Percentiles rank a stretch among this genome's conserved stretches.
These are phyloP conservation scores for Cyberlindnera amylophila DNA, from an alignment of 805 yeast species.

Conservation along the genomic window DNA sequence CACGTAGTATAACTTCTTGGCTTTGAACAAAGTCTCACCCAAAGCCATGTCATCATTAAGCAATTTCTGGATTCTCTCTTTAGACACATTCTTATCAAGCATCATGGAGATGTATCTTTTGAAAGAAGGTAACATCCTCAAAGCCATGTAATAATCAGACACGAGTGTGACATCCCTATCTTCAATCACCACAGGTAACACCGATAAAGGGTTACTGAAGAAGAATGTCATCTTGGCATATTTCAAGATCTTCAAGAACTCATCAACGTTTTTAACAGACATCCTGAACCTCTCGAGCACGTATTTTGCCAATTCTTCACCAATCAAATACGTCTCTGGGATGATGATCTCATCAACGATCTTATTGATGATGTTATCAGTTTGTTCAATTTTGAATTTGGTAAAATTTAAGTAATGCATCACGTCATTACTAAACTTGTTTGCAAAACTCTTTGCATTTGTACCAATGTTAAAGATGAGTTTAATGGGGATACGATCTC, in stretches of 20 bases:
- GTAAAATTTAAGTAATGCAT: constrained; percentile 13
- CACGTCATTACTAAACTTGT: constrained; percentile 19
- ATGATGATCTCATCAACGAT: constrained; percentile 21
- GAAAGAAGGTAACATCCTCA: constrained; percentile 36
- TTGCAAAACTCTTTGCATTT: constrained; percentile 16
- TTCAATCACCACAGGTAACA: constrained; percentile 11
- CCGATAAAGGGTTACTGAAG: constrained; percentile 22
- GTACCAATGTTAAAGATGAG: constrained; percentile 25
- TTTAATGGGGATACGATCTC: constrained; percentile 21
- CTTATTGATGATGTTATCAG: constrained; percentile 22
- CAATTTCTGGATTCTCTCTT: constrained; percentile 11
- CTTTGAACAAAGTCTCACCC: constrained; percentile 11
- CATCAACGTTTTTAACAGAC: constrained; percentile 25
- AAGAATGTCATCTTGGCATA: constrained; percentile 26
- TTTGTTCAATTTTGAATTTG: constrained; percentile 25
- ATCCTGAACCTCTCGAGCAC: constrained; percentile 21
- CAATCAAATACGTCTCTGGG: constrained; percentile 17
- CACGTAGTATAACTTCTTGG: constrained; percentile 18
- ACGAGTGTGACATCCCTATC: constrained; percentile 4
- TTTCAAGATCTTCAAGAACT: constrained; percentile 22
- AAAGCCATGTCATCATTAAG: constrained; percentile 23
- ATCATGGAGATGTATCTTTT: constrained; percentile 17
- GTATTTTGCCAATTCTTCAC: constrained; percentile 19
- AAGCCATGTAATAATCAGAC: constrained; percentile 20
- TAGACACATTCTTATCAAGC: constrained; percentile 7